Conservation (phyloP, 2,329 filamentous ascomycete genomes). For the Pseudogymnoascus sp. region DNA sequence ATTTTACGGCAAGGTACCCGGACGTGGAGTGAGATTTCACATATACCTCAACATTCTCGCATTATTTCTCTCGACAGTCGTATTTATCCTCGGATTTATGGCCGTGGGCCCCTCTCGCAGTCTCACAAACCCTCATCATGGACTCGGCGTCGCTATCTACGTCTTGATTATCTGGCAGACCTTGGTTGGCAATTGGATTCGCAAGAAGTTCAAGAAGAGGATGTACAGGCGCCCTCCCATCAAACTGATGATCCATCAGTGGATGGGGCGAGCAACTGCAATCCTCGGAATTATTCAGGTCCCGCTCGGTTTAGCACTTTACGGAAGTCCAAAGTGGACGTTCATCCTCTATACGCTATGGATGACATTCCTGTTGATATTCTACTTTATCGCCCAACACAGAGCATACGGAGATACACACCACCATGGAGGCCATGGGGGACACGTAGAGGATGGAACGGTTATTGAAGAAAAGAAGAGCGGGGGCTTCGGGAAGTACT, state of each 20-base stretch:
- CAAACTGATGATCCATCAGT: conserved; percentile 60
- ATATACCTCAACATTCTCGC: conserved; percentile 66
- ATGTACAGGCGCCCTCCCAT: conserved; percentile 35
- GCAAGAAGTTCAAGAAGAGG: conserved; percentile 29
- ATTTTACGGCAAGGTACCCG: conserved; percentile 57
- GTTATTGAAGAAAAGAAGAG: conserved; percentile 40
- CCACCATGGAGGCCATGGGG: conserved; percentile 20
- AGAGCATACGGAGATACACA: conserved; percentile 30
- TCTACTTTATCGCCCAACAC: conserved; percentile 67
- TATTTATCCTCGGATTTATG: conserved; percentile 69
- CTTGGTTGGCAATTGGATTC: conserved; percentile 58
- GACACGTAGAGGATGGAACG: conserved; percentile 30
- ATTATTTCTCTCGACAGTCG: conserved; percentile 57
- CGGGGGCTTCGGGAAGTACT: conserved; percentile 29
- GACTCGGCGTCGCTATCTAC: conserved; percentile 73
- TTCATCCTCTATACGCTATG: conserved; percentile 83
- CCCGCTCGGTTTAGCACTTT: conserved; percentile 80
- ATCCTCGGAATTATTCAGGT: conserved; percentile 81
- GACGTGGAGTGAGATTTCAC: conserved; percentile 58
- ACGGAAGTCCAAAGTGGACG: conserved; percentile 75
- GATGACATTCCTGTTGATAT: conserved; percentile 60
- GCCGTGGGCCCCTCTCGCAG: conserved; percentile 66
- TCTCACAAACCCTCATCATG: conserved; percentile 75
- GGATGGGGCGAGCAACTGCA: conserved; percentile 70
- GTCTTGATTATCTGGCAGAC: conserved; percentile 63